Evolutionary conservation across 495 filamentous ascomycete genomes (phyloP), one percentile per base, ranked within the genome.

Genomic region (Annulohypoxylon maeteangense): DNA sequence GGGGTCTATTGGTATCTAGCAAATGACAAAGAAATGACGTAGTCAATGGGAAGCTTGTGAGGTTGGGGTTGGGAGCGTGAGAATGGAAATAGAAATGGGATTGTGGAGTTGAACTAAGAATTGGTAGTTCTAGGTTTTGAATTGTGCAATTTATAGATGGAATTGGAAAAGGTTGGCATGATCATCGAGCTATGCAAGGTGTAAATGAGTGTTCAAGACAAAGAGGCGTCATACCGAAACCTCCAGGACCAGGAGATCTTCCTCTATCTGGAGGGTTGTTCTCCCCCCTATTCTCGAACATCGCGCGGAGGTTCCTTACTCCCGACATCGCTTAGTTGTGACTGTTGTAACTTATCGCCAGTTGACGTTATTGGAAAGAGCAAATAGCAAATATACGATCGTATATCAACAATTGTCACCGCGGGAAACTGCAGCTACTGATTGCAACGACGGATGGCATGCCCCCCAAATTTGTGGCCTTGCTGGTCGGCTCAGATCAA

Each of bases 221-320:
- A 44, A 69, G 62, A 68, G 48, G 68, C 38, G 63, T 42, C 75
- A 67, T 76, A 78, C 76, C 72, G 44, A 67, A 32, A 50, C 75
- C 70, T 40, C 72, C 68, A 12, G 72, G 72, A 58, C 84, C 89
- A 61, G 91, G 90, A 42, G 91, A 92, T 76, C 90, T 86, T 63
- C 92, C 92, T 77, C 92, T 89, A 63, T 91, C 88, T 32, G 90
- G 90, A 58, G 91, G 88, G 47, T 88, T 89, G 10, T 80, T 79
- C 38, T 85, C 84, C 71, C 85, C 86, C 75, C 87, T 88, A 71
- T 87, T 90, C 84, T 97, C 94, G 77, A 97, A 97, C 85, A 92
- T 93, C 73, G 94, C 94, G 62, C 93, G 88, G 65, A 97, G 87
- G 81, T 91, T 93, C 78, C 77, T 85, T 68, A 85, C 84, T 63